Evolutionary conservation across 1,284 basidiomycete genomes (phyloP), one percentile per base, ranked within the genome.

Genomic region (Phlebopus sp.): DNA sequence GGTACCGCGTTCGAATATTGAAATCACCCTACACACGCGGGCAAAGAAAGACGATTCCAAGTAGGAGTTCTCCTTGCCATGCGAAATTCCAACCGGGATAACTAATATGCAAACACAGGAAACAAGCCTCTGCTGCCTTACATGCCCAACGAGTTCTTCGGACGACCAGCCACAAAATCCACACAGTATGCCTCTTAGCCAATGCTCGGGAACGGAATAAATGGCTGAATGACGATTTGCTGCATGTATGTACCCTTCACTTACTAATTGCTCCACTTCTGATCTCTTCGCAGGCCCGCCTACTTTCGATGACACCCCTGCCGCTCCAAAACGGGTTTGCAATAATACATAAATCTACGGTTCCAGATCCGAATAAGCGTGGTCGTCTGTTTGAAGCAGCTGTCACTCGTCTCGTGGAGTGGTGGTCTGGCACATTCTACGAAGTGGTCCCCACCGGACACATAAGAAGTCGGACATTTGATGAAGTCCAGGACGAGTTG

Each of bases 351-450:
- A 90, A 89, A 55, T 84, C 87, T n/a, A 81, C 82, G 40, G 74
- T 92, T 27, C 90, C 93, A 1, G 90, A 94, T 49, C 76, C 79
- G 10, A 79, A 81, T 37, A 83, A 84, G 59, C 84, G 94, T 8
- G 90, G 90, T 1, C 82, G 89, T 2, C 75, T 93, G 52, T 97
- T 97, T 61, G 89, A 96, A 68, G 74, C 78, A 13, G 87, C 91
- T 2, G 72, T 96, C 14, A 75, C 75, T 41, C 78, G 79, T 39
- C 80, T 97, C 7, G 78, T 78, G 5, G 78, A 81, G 14, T 97
- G 93, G 92, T 97, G 93, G 93, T 73, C 77, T 13, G 70, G 76
- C 41, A 70, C 73, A 1, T 92, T 86, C 66, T 90, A 91, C 64
- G 76, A 84, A 38, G 75, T 93, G 44, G 58, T 72, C 9, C 69